Conservation (phyloP, 306 rosid genomes). For the Trichosanthes cucumerina region DNA sequence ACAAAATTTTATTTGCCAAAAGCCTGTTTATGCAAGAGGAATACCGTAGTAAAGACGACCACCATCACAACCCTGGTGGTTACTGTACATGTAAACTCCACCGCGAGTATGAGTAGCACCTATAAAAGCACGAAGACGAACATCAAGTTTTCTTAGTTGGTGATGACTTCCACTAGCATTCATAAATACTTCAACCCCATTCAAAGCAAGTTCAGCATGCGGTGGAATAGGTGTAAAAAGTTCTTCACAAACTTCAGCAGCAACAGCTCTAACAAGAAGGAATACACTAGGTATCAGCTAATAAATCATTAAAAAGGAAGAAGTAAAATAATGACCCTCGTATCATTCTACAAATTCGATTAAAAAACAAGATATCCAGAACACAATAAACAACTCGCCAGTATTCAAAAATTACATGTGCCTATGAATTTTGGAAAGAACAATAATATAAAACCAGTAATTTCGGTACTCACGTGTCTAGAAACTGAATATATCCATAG, state of each 20-base stretch:
- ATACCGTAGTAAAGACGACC: conserved; percentile 94
- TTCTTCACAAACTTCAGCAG: conserved; percentile 96
- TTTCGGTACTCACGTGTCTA: conserved; percentile 63
- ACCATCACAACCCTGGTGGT: conserved; percentile 94
- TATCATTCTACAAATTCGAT: neutral
- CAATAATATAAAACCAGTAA: neutral
- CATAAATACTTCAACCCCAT: conserved; percentile 95
- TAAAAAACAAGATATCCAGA: neutral
- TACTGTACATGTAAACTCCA: conserved; percentile 93
- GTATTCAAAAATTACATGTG: neutral
- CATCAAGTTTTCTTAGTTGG: conserved; percentile 90
- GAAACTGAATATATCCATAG: conserved; percentile 78
- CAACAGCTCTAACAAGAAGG: conserved; percentile 25
- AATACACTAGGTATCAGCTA: neutral
- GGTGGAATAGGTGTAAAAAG: conserved; percentile 70
- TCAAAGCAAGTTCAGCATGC: conserved; percentile 83
- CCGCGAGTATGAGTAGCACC: conserved; percentile 86
- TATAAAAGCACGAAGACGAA: conserved; percentile 80
- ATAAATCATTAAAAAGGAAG: neutral
- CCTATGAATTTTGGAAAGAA: neutral
- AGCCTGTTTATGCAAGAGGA: neutral
- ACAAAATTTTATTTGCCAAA: neutral
- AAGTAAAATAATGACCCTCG: neutral
- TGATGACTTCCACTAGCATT: conserved; percentile 99
- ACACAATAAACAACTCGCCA: neutral